These are phyloP conservation scores for Gossypium longicalyx DNA, from an alignment of 345 rosid genomes.

Conservation along the genomic window DNA sequence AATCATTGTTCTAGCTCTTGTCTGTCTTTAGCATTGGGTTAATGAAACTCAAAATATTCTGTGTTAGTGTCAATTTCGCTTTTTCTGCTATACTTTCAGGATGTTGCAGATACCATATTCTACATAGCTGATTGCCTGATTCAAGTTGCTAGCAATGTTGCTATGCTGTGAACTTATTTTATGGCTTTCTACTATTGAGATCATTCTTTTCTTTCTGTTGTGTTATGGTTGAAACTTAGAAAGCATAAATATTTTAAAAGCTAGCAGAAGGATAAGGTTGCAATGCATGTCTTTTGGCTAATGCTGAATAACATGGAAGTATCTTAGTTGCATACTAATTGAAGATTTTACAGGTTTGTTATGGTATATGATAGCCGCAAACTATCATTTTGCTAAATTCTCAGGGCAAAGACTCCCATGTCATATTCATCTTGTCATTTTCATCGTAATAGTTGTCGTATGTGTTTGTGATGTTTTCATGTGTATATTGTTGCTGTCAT, in stretches of 20 bases:
- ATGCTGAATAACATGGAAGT: neutral
- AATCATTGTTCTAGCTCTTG: neutral
- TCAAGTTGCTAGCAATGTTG: neutral
- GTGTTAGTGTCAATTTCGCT: neutral
- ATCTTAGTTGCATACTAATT: neutral
- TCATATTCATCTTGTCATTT: neutral
- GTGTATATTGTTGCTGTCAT: conserved; percentile 5
- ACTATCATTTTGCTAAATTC: neutral
- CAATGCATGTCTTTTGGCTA: neutral
- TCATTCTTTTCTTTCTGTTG: neutral
- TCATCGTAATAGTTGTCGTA: neutral
- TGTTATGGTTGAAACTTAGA: conserved; percentile 1
- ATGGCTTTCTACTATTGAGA: neutral
- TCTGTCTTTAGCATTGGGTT: neutral
- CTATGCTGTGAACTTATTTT: conserved; percentile 1
- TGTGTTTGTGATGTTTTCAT: neutral
- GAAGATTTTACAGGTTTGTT: neutral
- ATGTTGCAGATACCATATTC: neutral
- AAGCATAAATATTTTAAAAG: neutral
- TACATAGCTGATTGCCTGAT: neutral
- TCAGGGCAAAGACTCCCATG: neutral
- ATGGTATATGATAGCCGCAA: neutral
- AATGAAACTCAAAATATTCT: neutral
- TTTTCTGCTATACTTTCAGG: neutral
- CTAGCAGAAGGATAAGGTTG: neutral